Evolutionary conservation across 2,329 filamentous ascomycete species (phyloP), one percentile per base, ranked within the genome.

Genomic region (Colletotrichum tanaceti): DNA sequence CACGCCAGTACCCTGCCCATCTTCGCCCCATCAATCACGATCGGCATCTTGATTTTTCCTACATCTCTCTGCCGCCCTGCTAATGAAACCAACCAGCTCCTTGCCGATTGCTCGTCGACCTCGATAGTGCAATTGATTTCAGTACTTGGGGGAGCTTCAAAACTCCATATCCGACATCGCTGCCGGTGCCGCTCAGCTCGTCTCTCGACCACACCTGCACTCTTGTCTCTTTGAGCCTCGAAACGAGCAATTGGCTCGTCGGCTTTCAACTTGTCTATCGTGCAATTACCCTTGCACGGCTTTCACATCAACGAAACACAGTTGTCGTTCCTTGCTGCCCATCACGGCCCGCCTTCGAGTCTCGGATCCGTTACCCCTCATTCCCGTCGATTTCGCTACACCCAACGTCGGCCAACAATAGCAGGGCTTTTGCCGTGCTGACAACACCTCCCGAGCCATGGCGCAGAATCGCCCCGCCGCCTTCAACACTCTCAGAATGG

Each of bases 381-480:
- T 72, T 72, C 61, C 70, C 70, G 67, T 66, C 71, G 65, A 70
- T 72, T 72, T 63, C 70, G 73, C 65, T 58, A 53, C 52, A 58
- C 64, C 66, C 69, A 66, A 62, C 66, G 38, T 52, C 66, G 69
- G 61, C 70, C 57, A 68, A 61, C 64, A 61, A 70, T 70, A 69
- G 65, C 68, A 70, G 63, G 67, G 67, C 65, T 49, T 41, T 50
- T 50, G 65, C 65, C 65, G 65, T 68, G 67, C 67, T 70, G 67
- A 66, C 67, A 70, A 68, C 57, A 68, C 68, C 59, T 58, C 57
- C 50, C 39, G 68, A 70, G 65, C 62, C 66, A 97, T 97, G 94
- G 94, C 93, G 86, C 91, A 94, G 83, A 96, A 91, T 85, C 89
- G 94, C 86, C 92, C 94, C 81, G 92, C 93, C 87, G 91, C 93